These are phyloP conservation scores for Diaporthe batatas DNA, from an alignment of 2,329 filamentous ascomycete species.

Conservation along the genomic window DNA sequence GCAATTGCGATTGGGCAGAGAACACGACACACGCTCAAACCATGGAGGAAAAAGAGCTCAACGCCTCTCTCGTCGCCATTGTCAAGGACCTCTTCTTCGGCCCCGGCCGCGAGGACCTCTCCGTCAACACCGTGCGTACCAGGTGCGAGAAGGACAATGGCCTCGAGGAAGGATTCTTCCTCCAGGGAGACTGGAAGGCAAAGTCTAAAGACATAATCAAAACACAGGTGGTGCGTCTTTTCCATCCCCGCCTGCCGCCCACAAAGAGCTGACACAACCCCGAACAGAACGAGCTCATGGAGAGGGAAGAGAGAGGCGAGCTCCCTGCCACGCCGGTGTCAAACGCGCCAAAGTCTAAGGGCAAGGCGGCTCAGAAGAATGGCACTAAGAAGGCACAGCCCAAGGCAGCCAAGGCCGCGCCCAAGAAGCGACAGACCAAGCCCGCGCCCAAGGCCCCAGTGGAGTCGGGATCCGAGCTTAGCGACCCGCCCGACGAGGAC, in stretches of 20 bases:
- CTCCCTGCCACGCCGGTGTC: constrained; percentile 30
- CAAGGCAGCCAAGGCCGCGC: constrained; percentile 55
- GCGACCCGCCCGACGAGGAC: constrained; percentile 43
- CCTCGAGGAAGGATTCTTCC: constrained; percentile 66
- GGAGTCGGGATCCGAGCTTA: constrained; percentile 37
- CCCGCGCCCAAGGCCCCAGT: constrained; percentile 45
- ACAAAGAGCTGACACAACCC: background rate
- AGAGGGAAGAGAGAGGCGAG: constrained; percentile 11
- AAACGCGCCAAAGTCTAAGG: constrained; percentile 20
- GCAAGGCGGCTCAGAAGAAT: constrained; percentile 48
- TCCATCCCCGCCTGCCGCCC: background rate
- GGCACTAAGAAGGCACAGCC: constrained; percentile 52
- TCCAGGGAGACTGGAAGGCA: constrained; percentile 65
- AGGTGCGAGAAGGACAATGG: constrained; percentile 62
- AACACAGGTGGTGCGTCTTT: constrained; percentile 62
- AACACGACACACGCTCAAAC: background rate
- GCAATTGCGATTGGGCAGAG: background rate
- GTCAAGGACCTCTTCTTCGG: constrained; percentile 61
- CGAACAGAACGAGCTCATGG: constrained; percentile 40
- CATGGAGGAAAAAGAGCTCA: constrained; percentile 52
- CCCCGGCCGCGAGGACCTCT: constrained; percentile 60
- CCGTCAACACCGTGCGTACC: constrained; percentile 70
- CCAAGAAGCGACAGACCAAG: constrained; percentile 45
- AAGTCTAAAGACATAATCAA: constrained; percentile 71
- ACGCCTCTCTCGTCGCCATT: constrained; percentile 60